Percentiles rank a stretch among this genome's conserved stretches.
Conservation (phyloP, 306 rosid species). For the Cucumis hystrix region DNA sequence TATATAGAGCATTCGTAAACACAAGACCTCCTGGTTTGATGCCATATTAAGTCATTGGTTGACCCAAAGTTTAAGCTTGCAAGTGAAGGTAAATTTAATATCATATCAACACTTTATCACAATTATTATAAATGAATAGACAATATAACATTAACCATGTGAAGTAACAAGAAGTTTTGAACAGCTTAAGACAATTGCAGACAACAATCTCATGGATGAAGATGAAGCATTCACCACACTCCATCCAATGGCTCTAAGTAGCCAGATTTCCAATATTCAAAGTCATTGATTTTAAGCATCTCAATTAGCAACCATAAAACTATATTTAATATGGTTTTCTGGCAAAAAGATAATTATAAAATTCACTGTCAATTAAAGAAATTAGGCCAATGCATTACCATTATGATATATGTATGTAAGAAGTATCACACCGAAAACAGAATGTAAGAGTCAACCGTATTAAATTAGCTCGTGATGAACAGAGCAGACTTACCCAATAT, state of each 20-base stretch:
- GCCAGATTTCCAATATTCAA: background rate
- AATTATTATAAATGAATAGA: background rate
- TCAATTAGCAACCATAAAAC: background rate
- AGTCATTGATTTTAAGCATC: background rate
- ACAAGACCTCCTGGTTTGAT: no score
- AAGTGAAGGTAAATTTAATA: no score
- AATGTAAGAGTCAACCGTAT: slow-evolving; percentile 1
- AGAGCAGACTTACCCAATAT: slow-evolving; percentile 70
- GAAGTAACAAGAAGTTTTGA: background rate
- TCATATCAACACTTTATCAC: no score
- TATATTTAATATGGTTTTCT: background rate
- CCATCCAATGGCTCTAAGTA: background rate
- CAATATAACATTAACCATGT: background rate
- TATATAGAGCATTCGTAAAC: background rate
- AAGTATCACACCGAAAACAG: background rate
- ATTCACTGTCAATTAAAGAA: background rate
- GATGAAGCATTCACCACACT: background rate
- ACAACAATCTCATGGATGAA: background rate
- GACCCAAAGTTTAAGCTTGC: no score
- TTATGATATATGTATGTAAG: background rate
- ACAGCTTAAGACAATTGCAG: background rate
- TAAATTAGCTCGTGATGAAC: slow-evolving; percentile 15
- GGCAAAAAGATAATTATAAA: background rate
- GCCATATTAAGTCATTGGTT: no score
- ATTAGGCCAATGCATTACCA: background rate